These are phyloP conservation scores for Daldinia sp. DNA, from an alignment of 2,329 filamentous ascomycete species.

Conservation along the genomic window DNA sequence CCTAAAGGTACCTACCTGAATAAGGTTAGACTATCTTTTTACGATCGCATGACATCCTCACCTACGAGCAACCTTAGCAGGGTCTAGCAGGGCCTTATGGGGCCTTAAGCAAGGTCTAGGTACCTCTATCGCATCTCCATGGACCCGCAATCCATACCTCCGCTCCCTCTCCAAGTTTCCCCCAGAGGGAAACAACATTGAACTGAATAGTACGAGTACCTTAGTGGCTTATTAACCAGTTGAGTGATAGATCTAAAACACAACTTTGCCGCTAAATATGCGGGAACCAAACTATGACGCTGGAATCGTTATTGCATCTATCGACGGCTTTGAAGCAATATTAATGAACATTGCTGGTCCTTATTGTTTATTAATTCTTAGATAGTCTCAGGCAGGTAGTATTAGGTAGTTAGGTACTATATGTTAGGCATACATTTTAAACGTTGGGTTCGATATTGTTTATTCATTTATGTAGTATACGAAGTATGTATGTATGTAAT, in stretches of 20 bases:
- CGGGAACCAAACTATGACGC: neutral
- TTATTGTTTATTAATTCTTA: too few species aligned
- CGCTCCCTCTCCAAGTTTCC: conserved; percentile 26
- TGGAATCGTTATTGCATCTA: neutral
- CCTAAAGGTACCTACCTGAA: neutral
- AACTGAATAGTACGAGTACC: too few species aligned
- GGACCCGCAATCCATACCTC: conserved; percentile 22
- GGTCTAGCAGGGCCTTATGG: too few species aligned
- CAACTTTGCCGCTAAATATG: neutral
- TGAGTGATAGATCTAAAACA: neutral
- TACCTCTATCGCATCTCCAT: neutral
- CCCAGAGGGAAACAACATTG: conserved; percentile 7
- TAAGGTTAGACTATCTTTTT: neutral
- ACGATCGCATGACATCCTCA: conserved; percentile 7
- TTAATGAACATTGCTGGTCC: too few species aligned
- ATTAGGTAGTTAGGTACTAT: neutral
- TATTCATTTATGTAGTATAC: too few species aligned
- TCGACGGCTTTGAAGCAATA: neutral
- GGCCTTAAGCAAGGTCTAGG: too few species aligned
- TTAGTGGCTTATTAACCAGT: neutral
- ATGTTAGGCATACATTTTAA: neutral
- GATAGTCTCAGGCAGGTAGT: neutral
- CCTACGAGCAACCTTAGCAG: neutral
- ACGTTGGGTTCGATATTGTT: neutral
- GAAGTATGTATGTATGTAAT: conserved; percentile 3